Percentiles rank a stretch among this genome's conserved stretches.
Conservation (phyloP, 2,329 filamentous ascomycete species). For the Botrytis pseudocinerea region DNA sequence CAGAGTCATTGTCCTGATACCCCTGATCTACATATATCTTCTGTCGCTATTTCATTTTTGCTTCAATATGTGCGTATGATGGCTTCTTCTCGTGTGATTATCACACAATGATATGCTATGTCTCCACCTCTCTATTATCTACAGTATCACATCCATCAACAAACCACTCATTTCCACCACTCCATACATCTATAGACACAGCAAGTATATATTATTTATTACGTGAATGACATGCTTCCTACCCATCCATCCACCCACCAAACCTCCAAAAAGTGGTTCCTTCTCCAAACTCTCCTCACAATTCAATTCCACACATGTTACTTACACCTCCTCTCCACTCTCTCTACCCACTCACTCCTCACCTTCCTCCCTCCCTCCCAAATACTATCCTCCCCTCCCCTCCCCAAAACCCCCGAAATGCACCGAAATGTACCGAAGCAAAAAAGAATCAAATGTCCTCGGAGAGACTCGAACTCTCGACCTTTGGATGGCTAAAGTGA, state of each 20-base stretch:
- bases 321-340: too few relatives aligned
- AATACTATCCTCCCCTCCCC: too few relatives aligned
- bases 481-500: constrained; percentile 44
- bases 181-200: neutral
- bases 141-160: neutral
- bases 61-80: neutral
- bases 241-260: neutral
- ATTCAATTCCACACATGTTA: neutral
- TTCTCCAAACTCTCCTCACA: neutral
- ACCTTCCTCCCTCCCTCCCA: too few relatives aligned
- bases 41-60: neutral
- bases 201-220: too few relatives aligned
- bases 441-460: constrained; percentile 39
- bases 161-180: neutral
- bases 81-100: neutral
- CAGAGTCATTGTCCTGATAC: neutral
- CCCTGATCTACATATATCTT: constrained; percentile 1
- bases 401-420: too few relatives aligned
- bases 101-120: neutral
- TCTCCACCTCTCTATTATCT: neutral
- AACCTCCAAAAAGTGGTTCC: neutral
- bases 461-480: constrained; percentile 53
- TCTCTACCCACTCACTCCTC: neutral
- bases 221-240: too few relatives aligned
- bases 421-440: too few relatives aligned